phyloP scores from a whole-genome alignment of 352 stramenopile genomes.

The Phytophthora crassamura region DNA sequence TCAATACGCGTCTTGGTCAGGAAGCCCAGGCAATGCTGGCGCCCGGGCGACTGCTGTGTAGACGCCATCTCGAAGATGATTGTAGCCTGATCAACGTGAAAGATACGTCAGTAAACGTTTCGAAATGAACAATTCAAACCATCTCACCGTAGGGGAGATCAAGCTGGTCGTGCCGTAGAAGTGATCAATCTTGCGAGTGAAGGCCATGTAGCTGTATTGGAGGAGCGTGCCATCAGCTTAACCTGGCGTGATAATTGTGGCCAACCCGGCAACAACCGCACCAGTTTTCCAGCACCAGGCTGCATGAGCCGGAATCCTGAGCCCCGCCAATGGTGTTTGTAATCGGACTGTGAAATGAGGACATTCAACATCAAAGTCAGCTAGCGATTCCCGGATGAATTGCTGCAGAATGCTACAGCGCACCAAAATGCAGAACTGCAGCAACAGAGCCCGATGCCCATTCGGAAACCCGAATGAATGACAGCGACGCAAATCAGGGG shows the following conservation, averaged over 20 bases:
- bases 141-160: conserved; percentile 20
- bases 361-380: neutral
- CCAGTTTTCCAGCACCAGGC: conserved; percentile 37
- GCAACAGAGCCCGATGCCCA: conserved; percentile 33
- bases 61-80: neutral
- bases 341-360: conserved; percentile 17
- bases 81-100: neutral
- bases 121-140: too few relatives aligned
- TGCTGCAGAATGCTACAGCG: neutral
- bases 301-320: conserved; percentile 16
- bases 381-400: neutral
- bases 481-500: conserved; percentile 7
- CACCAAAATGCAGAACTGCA: conserved; percentile 39
- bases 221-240: too few relatives aligned
- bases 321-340: neutral
- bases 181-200: conserved; percentile 37
- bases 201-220: conserved; percentile 36
- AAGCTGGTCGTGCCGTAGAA: conserved; percentile 36
- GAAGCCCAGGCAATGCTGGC: too few relatives aligned
- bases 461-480: conserved; percentile 28
- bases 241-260: too few relatives aligned
- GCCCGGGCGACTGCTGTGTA: too few relatives aligned
- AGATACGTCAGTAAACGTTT: neutral
- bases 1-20: too few relatives aligned
- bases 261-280: conserved; percentile 2